Conservation (phyloP, 345 rosid species). For the Gossypium turneri region DNA sequence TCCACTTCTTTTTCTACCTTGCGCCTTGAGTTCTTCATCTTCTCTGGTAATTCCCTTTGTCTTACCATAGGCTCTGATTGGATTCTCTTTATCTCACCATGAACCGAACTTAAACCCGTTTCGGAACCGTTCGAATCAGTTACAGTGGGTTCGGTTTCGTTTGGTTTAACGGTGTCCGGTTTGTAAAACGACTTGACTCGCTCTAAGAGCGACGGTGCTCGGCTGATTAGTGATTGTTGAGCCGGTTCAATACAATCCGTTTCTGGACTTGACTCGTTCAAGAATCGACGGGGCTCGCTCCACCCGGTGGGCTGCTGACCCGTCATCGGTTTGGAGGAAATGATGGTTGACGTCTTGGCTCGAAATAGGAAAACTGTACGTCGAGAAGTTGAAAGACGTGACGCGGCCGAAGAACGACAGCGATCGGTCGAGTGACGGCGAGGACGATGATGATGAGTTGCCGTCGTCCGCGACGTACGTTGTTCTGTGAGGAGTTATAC, state of each 20-base stretch:
- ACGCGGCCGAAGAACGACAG: conserved; percentile 52
- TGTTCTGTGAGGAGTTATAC: background rate
- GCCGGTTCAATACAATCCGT: background rate
- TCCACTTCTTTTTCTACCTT: conserved; percentile 20
- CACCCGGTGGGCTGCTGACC: conserved; percentile 18
- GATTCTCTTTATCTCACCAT: conserved; percentile 31
- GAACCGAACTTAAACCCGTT: conserved; percentile 3
- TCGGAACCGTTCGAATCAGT: background rate
- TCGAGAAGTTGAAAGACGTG: conserved; percentile 42
- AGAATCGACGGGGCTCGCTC: conserved; percentile 25
- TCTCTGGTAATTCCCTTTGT: conserved; percentile 20
- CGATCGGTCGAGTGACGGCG: conserved; percentile 30
- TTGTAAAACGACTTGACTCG: conserved; percentile 17
- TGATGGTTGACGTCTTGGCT: conserved; percentile 12
- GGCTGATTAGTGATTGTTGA: background rate
- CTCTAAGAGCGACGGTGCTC: conserved; percentile 12
- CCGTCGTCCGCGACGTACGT: background rate
- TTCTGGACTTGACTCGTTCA: conserved; percentile 50
- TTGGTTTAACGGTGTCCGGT: background rate
- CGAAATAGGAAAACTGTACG: conserved; percentile 27
- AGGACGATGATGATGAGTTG: conserved; percentile 9
- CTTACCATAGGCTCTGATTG: conserved; percentile 34
- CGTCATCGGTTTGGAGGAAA: background rate
- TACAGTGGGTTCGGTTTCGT: background rate
- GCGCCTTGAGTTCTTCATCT: conserved; percentile 68